A percentile compares a stretch with the other conserved stretches of the same genome.
Conservation (phyloP, 179 eudicot genomes). For the Silene vulgaris region DNA sequence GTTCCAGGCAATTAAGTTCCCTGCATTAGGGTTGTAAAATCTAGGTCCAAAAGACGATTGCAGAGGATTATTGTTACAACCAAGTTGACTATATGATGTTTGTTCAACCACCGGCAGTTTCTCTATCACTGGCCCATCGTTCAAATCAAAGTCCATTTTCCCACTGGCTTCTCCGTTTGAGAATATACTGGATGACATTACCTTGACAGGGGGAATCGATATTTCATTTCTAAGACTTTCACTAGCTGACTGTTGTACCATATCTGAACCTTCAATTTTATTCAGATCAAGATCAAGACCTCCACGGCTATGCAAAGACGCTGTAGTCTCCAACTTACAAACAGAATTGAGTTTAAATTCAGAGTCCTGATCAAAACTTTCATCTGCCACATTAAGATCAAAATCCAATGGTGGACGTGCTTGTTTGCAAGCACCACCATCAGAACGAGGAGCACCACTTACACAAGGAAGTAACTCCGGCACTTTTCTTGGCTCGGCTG, state of each 20-base stretch:
- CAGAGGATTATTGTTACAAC: conserved; percentile 24
- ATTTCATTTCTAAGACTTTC: conserved; percentile 24
- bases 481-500: conserved; percentile 49
- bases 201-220: conserved; percentile 20
- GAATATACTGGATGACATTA: conserved; percentile 22
- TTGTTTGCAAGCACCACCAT: conserved; percentile 30
- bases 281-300: conserved; percentile 45
- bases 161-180: conserved; percentile 23
- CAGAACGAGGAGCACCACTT: conserved; percentile 26
- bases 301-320: conserved; percentile 29
- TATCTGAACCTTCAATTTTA: conserved; percentile 34
- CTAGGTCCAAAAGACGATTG: conserved; percentile 31
- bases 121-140: conserved; percentile 40
- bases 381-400: conserved; percentile 68
- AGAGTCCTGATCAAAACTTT: conserved; percentile 32
- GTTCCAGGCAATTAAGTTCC: conserved; percentile 32
- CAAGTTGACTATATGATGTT: conserved; percentile 27
- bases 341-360: conserved; percentile 8
- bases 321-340: conserved; percentile 9
- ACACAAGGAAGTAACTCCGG: conserved; percentile 22
- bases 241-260: conserved; percentile 26
- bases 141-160: conserved; percentile 42
- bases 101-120: conserved; percentile 34
- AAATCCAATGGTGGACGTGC: conserved; percentile 43
- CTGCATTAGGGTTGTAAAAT: conserved; percentile 22